Conservation (phyloP, 768 basidiomycete species). For the Boletus pseudo-olivaceus region DNA sequence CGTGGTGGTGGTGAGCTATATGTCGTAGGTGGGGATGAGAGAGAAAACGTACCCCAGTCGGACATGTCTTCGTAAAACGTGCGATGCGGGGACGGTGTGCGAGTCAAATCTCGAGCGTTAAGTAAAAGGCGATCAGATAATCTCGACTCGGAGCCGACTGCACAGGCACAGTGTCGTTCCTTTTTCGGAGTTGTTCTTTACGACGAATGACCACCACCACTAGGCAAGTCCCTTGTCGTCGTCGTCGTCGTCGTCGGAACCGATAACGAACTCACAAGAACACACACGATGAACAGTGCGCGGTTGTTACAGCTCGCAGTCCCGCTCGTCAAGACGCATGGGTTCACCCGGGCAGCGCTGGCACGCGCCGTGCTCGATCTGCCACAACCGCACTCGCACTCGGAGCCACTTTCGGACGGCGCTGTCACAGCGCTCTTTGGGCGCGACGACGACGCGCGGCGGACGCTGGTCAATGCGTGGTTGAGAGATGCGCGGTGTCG, state of each 20-base stretch:
- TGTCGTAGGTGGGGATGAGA: neutral
- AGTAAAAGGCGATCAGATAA: neutral
- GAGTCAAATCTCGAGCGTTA: no score
- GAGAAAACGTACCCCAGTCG: constrained; percentile 43
- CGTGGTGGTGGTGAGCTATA: constrained; percentile 21
- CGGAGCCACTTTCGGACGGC: constrained; percentile 61
- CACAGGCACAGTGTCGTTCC: neutral
- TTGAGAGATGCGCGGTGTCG: constrained; percentile 56
- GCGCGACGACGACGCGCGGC: constrained; percentile 58
- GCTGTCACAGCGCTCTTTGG: constrained; percentile 77
- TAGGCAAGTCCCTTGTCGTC: constrained; percentile 13
- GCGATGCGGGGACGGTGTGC: neutral
- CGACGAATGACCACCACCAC: constrained; percentile 7
- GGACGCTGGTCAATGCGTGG: constrained; percentile 70
- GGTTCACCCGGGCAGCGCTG: constrained; percentile 72
- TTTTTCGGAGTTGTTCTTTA: neutral
- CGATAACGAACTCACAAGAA: neutral
- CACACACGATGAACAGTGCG: neutral
- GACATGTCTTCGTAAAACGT: constrained; percentile 29
- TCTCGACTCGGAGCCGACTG: neutral
- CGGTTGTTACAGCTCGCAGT: constrained; percentile 58
- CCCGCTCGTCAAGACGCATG: constrained; percentile 61
- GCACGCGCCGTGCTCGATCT: constrained; percentile 60
- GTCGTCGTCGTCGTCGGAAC: neutral
- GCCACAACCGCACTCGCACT: constrained; percentile 45